phyloP scores from a whole-genome alignment of 805 yeast species.

The Saccharomycopsis amapae region DNA sequence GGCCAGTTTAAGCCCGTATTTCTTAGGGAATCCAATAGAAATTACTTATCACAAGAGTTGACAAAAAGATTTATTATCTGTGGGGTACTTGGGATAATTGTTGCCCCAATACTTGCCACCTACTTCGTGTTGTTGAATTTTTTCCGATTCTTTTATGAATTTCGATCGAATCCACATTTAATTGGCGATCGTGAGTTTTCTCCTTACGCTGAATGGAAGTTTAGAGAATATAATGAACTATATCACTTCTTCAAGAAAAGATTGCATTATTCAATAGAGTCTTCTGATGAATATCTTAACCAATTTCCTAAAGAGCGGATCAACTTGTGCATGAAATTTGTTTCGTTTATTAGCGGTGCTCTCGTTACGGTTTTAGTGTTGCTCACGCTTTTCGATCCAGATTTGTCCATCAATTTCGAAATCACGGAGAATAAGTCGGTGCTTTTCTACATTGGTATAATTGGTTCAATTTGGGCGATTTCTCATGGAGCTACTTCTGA shows the following conservation, averaged over 20 bases:
- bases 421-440: conserved; percentile 74
- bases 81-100: conserved; percentile 71
- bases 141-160: conserved; percentile 88
- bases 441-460: conserved; percentile 77
- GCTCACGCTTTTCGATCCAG: conserved; percentile 76
- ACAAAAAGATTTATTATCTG: conserved; percentile 78
- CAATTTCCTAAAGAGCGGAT: conserved; percentile 84
- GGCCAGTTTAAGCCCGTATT: conserved; percentile 75
- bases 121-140: conserved; percentile 81
- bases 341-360: conserved; percentile 78
- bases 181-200: conserved; percentile 83
- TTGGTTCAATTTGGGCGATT: conserved; percentile 85
- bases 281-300: conserved; percentile 77
- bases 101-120: conserved; percentile 80
- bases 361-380: conserved; percentile 82
- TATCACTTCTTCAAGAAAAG: conserved; percentile 82
- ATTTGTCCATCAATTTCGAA: conserved; percentile 83
- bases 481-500: conserved; percentile 58
- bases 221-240: conserved; percentile 89
- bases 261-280: conserved; percentile 64
- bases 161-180: conserved; percentile 78
- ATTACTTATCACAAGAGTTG: conserved; percentile 59
- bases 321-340: conserved; percentile 48
- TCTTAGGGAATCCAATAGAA: conserved; percentile 63
- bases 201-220: conserved; percentile 91